Base-by-base conservation (phyloP, 352 stramenopile species). In the Globisporangium alternatum region DNA sequence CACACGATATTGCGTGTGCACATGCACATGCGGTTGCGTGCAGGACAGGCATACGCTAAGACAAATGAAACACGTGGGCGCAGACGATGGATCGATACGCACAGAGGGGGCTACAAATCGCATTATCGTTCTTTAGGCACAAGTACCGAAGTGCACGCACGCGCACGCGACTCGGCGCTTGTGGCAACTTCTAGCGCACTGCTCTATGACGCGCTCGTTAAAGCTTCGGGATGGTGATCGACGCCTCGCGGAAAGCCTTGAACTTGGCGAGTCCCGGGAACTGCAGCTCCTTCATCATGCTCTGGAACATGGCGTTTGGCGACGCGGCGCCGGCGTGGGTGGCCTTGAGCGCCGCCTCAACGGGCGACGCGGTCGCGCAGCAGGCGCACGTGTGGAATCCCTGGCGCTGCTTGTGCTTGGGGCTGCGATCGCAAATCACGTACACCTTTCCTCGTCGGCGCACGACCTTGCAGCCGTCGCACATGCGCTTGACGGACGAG, bases 251-350 rank as follows among this genome's bases (percentile, higher is more conserved):
- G 77, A 95, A 93, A 56, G 81, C 72, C 70, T 90, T 81, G 74
- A 95, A 95, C 10, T 70, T 71, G 41, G 78, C 72, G 28, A 95
- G 81, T 10, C 80, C 85, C 3, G 86, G 87, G 87, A 99, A 91
- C 87, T 98, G 69, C 83, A 99, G 59, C 86, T 98, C 72, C 81
- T 97, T 92, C 48, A 98, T 91, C 35, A 97, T 97, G 68, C 77
- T 77, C 41, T 88, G 89, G 76, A 98, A 96, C 81, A 90, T 95
- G n/a, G 88, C 89, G 58, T 97, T 98, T 63, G 91, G 78, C 28
- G 93, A 97, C 58, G 86, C 86, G 9, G 66, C 67, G 28, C 44
- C 60, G 54, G 68, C 60, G n/a, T 19, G 33, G 43, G 53, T 25
- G 22, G 56, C 39, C 65, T 63, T 61, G 60, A 72, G 61, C 37